Evolutionary conservation across 2,329 filamentous ascomycete genomes (phyloP).

Genomic region (Apiospora pterosperma): DNA sequence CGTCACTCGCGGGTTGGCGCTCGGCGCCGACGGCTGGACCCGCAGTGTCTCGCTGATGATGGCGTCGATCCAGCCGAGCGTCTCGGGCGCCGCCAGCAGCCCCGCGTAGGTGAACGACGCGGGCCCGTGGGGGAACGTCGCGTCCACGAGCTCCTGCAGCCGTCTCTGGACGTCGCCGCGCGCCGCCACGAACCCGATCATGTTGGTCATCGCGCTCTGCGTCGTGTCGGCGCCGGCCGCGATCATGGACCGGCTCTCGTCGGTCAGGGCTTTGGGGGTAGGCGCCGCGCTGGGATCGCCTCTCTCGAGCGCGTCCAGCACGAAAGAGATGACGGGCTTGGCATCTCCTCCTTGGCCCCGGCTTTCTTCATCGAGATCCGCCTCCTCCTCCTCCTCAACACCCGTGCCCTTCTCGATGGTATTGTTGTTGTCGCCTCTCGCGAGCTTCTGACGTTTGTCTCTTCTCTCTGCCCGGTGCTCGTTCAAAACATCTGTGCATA

Average conservation of each 20-base stretch:
- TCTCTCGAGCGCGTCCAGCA: constrained; percentile 9
- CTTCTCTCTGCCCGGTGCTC: constrained; percentile 1
- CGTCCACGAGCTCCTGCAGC: constrained; percentile 4
- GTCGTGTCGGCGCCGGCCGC: constrained; percentile 10
- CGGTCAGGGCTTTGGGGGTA: constrained; percentile 4
- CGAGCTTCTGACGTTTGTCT: neutral
- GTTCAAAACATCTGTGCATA: constrained; percentile 5
- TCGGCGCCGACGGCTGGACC: constrained; percentile 7
- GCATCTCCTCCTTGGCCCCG: neutral
- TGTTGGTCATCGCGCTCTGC: constrained; percentile 8
- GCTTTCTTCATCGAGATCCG: neutral
- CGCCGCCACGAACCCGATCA: constrained; percentile 7
- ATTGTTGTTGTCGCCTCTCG: neutral
- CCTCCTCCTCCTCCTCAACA: neutral
- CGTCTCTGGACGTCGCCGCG: neutral
- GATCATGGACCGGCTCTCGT: constrained; percentile 10
- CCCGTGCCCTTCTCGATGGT: neutral
- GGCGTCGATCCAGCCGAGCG: constrained; percentile 10
- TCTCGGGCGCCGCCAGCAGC: constrained; percentile 3
- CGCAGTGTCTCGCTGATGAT: constrained; percentile 10
- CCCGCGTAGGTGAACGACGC: constrained; percentile 5
- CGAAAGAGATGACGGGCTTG: constrained; percentile 6
- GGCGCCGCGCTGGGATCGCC: constrained; percentile 2
- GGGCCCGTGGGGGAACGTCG: constrained; percentile 3
- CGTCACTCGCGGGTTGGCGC: constrained; percentile 6